These are phyloP conservation scores for Saksenaea vasiformis DNA, from an alignment of 371 early-diverging fungal genomes.

Conservation along the genomic window DNA sequence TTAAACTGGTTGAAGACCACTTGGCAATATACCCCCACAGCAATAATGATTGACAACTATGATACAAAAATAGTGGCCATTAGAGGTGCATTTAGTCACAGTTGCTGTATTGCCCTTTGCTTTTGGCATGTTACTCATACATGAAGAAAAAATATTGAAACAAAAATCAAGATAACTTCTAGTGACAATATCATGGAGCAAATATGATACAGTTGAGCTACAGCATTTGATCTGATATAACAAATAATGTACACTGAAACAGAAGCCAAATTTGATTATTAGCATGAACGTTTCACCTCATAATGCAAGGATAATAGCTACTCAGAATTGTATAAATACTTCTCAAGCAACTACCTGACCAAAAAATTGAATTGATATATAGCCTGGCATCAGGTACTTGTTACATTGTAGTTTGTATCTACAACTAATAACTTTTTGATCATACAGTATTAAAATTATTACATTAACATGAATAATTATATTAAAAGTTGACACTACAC, in stretches of 20 bases:
- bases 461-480: conserved; percentile 14
- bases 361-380: neutral
- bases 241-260: conserved; percentile 5
- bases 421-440: neutral
- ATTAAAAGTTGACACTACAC: conserved; percentile 10
- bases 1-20: conserved; percentile 9
- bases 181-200: neutral
- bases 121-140: conserved; percentile 11
- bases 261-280: neutral
- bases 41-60: conserved; percentile 12
- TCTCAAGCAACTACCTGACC: neutral
- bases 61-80: conserved; percentile 14
- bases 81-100: neutral
- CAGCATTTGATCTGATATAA: neutral
- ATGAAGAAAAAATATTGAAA: conserved; percentile 8
- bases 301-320: neutral
- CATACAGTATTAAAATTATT: neutral
- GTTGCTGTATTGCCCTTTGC: conserved; percentile 1
- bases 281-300: neutral
- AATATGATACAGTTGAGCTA: neutral
- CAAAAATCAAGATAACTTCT: neutral
- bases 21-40: neutral
- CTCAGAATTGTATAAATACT: neutral
- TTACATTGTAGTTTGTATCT: neutral
- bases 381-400: neutral